Evolutionary conservation across 2,329 filamentous ascomycete genomes (phyloP).

Genomic region (Trichoderma cornu-damae): DNA sequence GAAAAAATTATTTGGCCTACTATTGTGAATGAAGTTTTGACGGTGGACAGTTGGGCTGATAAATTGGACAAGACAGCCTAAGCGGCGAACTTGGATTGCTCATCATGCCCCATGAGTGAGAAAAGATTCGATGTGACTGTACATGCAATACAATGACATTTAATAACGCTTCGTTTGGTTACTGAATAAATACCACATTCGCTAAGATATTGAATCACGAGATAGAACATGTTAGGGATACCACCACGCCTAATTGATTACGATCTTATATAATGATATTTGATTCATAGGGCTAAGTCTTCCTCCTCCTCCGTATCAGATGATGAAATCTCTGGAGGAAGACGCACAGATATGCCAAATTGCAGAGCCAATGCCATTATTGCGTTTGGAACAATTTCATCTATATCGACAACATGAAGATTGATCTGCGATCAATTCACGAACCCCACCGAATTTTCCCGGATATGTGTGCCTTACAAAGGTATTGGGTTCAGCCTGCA

Average conservation of each 20-base stretch:
- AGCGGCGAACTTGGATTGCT: background rate
- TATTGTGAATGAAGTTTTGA: constrained; percentile 12
- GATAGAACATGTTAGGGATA: too few species aligned
- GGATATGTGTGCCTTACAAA: constrained; percentile 14
- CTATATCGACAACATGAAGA: background rate
- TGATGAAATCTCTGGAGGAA: too few species aligned
- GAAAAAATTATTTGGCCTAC: constrained; percentile 17
- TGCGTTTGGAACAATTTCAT: constrained; percentile 10
- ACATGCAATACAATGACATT: too few species aligned
- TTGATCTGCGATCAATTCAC: background rate
- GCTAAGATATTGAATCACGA: too few species aligned
- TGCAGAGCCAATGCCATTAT: constrained; percentile 9
- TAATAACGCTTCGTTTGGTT: too few species aligned
- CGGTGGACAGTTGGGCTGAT: background rate
- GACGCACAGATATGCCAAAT: too few species aligned
- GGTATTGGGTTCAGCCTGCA: background rate
- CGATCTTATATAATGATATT: too few species aligned
- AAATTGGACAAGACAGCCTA: background rate
- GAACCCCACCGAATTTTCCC: background rate
- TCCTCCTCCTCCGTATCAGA: too few species aligned
- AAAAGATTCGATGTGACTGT: background rate
- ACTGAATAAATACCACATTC: too few species aligned
- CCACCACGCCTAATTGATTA: too few species aligned
- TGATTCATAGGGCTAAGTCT: too few species aligned
- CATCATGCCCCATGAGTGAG: background rate